Base-by-base conservation (phyloP, 139 green algal species). In the Haematococcus sp. region DNA sequence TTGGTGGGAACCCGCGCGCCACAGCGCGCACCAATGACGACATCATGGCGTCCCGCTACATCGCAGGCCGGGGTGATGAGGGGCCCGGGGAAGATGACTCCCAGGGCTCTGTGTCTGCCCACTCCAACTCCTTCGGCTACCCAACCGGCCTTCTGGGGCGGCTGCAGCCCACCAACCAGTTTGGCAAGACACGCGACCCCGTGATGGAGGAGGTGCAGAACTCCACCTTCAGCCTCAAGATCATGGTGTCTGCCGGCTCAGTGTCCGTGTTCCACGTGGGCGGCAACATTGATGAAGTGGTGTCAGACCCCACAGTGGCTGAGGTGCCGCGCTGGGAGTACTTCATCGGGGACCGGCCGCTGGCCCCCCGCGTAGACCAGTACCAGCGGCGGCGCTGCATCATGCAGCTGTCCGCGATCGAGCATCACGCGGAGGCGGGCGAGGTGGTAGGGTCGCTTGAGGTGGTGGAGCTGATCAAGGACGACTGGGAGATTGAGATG, bases 321-420 rank as follows among this genome's bases (percentile, higher is more conserved):
- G 79, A 84, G 30, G 61, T 88, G 17, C 77, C 83, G 23, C 81
- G 83, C 20, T 95, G 90, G 90, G 90, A 95, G 77, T 95, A 88
- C 70, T 92, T 95, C 76, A 83, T 95, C 20, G 89, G 82, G 0
- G 90, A 92, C 81, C 61, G 68, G 9, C 80, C 80, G 13, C 63
- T 85, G 58, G 80, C 80, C 2, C 80, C 80, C 23, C 25, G 46
- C 22, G 25, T 77, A 4, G 81, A 89, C 54, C 44, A 68, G 22
- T 44, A 63, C 51, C 30, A 69, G 19, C 73, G 72, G n/a, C 73
- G 84, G 16, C 71, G 73, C 55, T 81, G 78, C 68, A 76, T 89
- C 32, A 76, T 70, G 23, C 84, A 89, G 74, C 78, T 89, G n/a
- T 72, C 78, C 16, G 66, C 35, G 40, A 82, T 87, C 7, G 84